phyloP scores from a whole-genome alignment of 83 land plant species.

The Isoetes engelmannii region DNA sequence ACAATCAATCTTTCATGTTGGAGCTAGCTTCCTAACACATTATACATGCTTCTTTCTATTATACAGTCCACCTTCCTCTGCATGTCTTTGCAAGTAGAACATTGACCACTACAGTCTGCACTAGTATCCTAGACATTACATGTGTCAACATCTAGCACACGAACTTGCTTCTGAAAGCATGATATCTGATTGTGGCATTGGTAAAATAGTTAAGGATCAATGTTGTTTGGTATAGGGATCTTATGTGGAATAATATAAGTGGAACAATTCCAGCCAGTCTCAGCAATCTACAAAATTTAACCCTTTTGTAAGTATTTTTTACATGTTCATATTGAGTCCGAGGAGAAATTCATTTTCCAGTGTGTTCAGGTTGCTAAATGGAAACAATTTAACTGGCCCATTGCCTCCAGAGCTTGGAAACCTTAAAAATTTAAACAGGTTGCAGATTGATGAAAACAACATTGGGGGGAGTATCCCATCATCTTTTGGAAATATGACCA shows the following conservation, averaged over 20 bases:
- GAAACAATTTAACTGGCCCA: conserved; percentile 26
- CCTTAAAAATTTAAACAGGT: conserved; percentile 8
- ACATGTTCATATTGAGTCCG: background rate
- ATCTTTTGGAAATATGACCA: conserved; percentile 15
- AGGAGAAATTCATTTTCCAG: background rate
- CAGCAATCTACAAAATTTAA: conserved; percentile 15
- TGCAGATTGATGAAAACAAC: conserved; percentile 24
- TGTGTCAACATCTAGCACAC: background rate
- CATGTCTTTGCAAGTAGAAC: too few species aligned
- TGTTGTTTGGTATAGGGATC: conserved; percentile 1
- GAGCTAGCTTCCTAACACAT: too few species aligned
- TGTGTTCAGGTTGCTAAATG: conserved; percentile 18
- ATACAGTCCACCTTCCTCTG: too few species aligned
- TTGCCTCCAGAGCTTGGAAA: conserved; percentile 25
- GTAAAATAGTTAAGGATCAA: background rate
- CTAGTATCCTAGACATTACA: background rate
- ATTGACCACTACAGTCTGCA: background rate
- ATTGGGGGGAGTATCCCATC: conserved; percentile 18
- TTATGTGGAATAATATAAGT: conserved; percentile 24
- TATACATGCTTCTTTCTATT: too few species aligned
- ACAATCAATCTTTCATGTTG: too few species aligned
- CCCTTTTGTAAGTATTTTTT: conserved; percentile 7
- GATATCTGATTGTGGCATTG: background rate
- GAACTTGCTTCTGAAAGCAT: background rate
- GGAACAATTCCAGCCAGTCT: conserved; percentile 20